Percentiles rank a stretch among this genome's conserved stretches.
Evolutionary conservation across 2,329 filamentous ascomycete genomes (phyloP).

Genomic region (Fusarium floridanum): DNA sequence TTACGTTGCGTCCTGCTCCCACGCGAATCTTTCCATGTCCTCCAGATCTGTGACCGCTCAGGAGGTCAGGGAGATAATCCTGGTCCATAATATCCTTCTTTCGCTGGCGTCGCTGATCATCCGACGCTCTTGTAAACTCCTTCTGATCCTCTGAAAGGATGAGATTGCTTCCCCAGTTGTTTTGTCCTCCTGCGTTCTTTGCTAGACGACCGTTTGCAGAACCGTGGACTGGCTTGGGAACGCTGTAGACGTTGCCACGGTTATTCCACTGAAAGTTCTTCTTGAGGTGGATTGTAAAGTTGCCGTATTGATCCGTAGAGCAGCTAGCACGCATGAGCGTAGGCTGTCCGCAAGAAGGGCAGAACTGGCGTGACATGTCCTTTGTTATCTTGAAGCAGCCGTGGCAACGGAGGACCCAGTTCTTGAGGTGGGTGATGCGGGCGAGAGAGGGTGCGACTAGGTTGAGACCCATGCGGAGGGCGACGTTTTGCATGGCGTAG

Average conservation of each 20-base stretch:
- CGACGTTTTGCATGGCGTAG: conserved; percentile 98
- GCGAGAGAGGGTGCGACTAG: conserved; percentile 83
- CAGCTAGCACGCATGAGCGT: conserved; percentile 88
- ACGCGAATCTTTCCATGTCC: conserved; percentile 78
- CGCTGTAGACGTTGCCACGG: conserved; percentile 89
- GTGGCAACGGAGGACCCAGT: conserved; percentile 92
- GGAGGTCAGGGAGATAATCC: conserved; percentile 87
- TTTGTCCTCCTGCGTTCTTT: conserved; percentile 80
- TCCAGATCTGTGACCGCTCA: conserved; percentile 81
- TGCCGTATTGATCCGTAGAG: conserved; percentile 83
- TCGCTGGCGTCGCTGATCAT: conserved; percentile 74
- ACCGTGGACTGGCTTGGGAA: conserved; percentile 90
- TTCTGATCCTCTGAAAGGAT: conserved; percentile 96
- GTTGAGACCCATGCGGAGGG: conserved; percentile 93
- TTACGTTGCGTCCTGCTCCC: conserved; percentile 88
- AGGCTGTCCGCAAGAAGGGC: conserved; percentile 87
- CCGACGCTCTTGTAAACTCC: conserved; percentile 79
- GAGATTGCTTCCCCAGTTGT: conserved; percentile 86
- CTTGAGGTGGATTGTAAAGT: conserved; percentile 89
- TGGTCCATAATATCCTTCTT: conserved; percentile 93
- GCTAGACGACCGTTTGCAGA: conserved; percentile 81
- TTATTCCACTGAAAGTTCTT: conserved; percentile 97
- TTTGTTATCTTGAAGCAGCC: conserved; percentile 89
- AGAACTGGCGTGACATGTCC: conserved; percentile 92
- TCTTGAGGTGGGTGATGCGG: conserved; percentile 86